A percentile compares a stretch with the other conserved stretches of the same genome.
phyloP scores from a whole-genome alignment of 2,329 filamentous ascomycete genomes.

The Cryphonectria nitschkei region DNA sequence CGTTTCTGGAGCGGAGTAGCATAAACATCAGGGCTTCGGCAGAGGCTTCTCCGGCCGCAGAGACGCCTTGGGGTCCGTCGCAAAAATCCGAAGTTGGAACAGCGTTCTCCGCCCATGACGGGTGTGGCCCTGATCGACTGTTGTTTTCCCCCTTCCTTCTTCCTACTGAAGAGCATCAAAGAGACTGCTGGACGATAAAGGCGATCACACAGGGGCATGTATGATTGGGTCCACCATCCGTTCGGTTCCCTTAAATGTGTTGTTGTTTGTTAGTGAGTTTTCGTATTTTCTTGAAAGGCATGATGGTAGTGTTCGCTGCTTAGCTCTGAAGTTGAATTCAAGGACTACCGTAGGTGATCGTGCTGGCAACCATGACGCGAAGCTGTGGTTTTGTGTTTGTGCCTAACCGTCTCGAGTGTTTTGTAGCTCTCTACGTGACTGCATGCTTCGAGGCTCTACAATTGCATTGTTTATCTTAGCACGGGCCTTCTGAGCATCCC shows the following conservation, averaged over 20 bases:
- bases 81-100: neutral
- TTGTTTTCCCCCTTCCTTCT: neutral
- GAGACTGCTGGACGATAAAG: neutral
- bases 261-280: neutral
- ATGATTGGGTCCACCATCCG: neutral
- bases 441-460: neutral
- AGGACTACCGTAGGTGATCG: neutral
- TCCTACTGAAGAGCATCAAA: neutral
- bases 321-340: neutral
- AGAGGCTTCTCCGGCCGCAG: neutral
- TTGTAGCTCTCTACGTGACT: neutral
- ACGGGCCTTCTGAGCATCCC: slow-evolving; percentile 11
- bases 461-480: neutral
- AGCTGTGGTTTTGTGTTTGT: neutral
- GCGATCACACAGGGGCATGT: neutral
- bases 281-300: neutral
- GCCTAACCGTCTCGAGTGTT: neutral
- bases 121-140: neutral
- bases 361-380: neutral
- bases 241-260: neutral
- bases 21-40: neutral
- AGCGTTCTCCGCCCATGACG: neutral
- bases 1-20: slow-evolving; percentile 9
- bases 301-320: neutral
- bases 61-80: neutral